Conservation (phyloP, 225 moss, liverwort and hornwort species). For the Straminergon stramineum region DNA sequence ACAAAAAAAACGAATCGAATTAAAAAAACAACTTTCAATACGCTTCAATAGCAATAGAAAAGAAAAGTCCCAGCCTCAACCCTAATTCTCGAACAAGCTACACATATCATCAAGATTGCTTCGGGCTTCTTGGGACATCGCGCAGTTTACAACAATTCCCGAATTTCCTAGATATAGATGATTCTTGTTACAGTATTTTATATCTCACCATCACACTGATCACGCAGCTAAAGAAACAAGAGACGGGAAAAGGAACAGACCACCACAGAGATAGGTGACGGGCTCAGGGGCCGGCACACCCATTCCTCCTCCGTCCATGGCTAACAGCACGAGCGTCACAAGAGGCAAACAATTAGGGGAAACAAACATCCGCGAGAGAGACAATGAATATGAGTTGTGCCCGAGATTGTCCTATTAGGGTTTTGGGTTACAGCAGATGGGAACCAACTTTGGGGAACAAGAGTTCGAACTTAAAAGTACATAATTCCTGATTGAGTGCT, state of each 20-base stretch:
- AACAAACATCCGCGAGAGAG: background rate
- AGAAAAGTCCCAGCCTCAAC: background rate
- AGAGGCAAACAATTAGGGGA: background rate
- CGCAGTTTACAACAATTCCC: background rate
- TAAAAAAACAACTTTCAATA: background rate
- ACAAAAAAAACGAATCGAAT: background rate
- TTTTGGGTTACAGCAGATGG: background rate
- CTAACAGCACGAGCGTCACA: background rate
- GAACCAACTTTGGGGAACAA: background rate
- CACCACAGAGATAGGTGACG: slow-evolving; percentile 40
- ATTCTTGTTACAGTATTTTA: background rate
- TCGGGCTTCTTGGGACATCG: background rate
- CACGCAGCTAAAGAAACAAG: background rate
- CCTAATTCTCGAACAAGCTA: background rate
- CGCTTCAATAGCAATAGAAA: background rate
- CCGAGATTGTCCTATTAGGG: background rate
- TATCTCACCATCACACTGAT: background rate
- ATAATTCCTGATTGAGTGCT: background rate
- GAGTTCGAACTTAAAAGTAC: background rate
- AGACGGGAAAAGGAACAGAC: background rate
- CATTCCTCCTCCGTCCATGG: slow-evolving; percentile 35
- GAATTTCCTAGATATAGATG: background rate
- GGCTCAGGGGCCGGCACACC: slow-evolving; percentile 29
- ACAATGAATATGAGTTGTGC: background rate
- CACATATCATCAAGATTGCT: background rate